Evolutionary conservation across 345 rosid species (phyloP).

Genomic region (Isatis tinctoria): DNA sequence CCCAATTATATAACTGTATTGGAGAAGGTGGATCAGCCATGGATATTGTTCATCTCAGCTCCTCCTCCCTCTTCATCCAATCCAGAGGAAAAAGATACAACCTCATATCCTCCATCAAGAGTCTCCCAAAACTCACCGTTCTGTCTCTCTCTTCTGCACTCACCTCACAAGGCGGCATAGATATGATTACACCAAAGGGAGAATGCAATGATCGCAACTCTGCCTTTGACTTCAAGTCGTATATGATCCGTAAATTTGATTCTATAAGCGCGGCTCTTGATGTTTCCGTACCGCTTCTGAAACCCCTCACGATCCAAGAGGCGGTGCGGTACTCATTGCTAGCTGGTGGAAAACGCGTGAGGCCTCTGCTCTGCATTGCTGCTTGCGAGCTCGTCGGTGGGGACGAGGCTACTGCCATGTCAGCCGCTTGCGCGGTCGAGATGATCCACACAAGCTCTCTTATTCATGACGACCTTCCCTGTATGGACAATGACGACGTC

Average conservation of each 20-base stretch:
- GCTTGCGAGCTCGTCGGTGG: conserved; percentile 86
- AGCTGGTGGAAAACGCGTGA: conserved; percentile 81
- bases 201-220: conserved; percentile 13
- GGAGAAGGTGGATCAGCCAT: conserved; percentile 2
- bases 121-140: conserved; percentile 6
- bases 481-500: conserved; percentile 88
- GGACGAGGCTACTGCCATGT: conserved; percentile 58
- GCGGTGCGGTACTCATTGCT: conserved; percentile 81
- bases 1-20: neutral
- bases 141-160: conserved; percentile 40
- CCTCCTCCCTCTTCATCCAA: neutral
- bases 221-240: conserved; percentile 63
- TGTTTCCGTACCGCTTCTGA: conserved; percentile 44
- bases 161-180: conserved; percentile 38
- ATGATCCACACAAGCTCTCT: conserved; percentile 92
- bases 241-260: conserved; percentile 57
- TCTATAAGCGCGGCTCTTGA: conserved; percentile 60
- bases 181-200: conserved; percentile 31
- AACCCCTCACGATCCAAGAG: conserved; percentile 70
- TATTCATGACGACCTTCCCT: conserved; percentile 90
- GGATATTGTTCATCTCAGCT: conserved; percentile 9
- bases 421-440: conserved; percentile 83
- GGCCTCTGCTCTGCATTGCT: conserved; percentile 76
- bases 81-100: conserved; percentile 33
- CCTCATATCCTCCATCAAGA: conserved; percentile 14